phyloP scores from a whole-genome alignment of 176 grass and related monocot species.

The Puccinellia tenuiflora region DNA sequence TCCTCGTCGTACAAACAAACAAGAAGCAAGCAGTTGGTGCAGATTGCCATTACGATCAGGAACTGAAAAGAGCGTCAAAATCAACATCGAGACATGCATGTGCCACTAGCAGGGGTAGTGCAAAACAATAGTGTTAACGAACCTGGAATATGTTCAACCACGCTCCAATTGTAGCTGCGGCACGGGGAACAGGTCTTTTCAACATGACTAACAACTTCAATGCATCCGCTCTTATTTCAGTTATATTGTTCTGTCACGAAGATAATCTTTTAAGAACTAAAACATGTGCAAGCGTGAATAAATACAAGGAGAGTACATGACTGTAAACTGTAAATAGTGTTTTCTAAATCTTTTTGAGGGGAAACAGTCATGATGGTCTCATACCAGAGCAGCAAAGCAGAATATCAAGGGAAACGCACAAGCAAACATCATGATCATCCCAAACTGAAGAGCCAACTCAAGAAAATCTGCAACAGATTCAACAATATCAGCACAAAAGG shows the following conservation, averaged over 20 bases:
- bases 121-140: slow-evolving; percentile 12
- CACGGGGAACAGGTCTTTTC: slow-evolving; percentile 73
- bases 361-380: neutral
- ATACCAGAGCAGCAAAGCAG: slow-evolving; percentile 92
- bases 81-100: slow-evolving; percentile 14
- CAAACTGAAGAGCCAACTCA: slow-evolving; percentile 91
- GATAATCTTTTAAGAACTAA: slow-evolving; percentile 4
- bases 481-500: slow-evolving; percentile 17
- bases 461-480: slow-evolving; percentile 64
- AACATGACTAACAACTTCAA: slow-evolving; percentile 91
- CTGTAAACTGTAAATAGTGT: neutral
- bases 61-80: slow-evolving; percentile 48
- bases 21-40: slow-evolving; percentile 96
- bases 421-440: slow-evolving; percentile 99
- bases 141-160: slow-evolving; percentile 99
- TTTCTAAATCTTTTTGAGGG: neutral
- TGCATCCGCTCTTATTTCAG: slow-evolving; percentile 94
- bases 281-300: neutral
- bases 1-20: slow-evolving; percentile 86
- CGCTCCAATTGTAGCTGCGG: slow-evolving; percentile 89
- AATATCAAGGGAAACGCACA: slow-evolving; percentile 94
- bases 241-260: slow-evolving; percentile 73
- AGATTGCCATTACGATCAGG: slow-evolving; percentile 92
- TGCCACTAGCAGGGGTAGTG: neutral
- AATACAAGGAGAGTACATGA: neutral